Conservation (phyloP, 371 early-diverging fungal genomes). For the Saksenaea vasiformis region DNA sequence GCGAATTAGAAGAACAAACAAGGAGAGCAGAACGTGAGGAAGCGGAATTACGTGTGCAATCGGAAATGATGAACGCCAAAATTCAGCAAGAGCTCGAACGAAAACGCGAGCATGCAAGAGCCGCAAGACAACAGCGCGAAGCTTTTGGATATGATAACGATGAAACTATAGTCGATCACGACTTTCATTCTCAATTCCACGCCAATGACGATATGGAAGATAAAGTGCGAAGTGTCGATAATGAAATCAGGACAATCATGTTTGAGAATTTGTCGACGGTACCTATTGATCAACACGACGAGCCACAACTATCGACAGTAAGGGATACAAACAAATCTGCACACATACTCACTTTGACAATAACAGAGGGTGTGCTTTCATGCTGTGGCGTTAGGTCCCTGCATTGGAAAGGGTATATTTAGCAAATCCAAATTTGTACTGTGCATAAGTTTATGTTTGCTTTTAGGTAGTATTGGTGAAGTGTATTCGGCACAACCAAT, state of each 20-base stretch:
- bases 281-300: constrained; percentile 46
- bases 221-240: constrained; percentile 27
- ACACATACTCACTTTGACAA: not conserved
- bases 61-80: constrained; percentile 55
- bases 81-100: constrained; percentile 59
- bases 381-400: constrained; percentile 43
- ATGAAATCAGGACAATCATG: constrained; percentile 43
- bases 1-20: constrained; percentile 42
- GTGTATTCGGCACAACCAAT: constrained; percentile 45
- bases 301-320: constrained; percentile 22
- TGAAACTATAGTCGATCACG: constrained; percentile 31
- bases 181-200: constrained; percentile 24
- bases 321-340: not conserved
- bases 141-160: constrained; percentile 34
- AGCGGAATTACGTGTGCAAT: constrained; percentile 51
- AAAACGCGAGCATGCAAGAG: constrained; percentile 45
- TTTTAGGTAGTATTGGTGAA: constrained; percentile 33
- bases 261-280: constrained; percentile 56
- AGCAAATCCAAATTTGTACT: not conserved
- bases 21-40: constrained; percentile 44
- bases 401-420: constrained; percentile 29
- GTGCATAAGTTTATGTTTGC: not conserved
- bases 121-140: constrained; percentile 29
- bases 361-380: constrained; percentile 38
- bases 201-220: constrained; percentile 11